Evolutionary conservation across 805 yeast species (phyloP).

Genomic region (Barnettozyma pratensis): DNA sequence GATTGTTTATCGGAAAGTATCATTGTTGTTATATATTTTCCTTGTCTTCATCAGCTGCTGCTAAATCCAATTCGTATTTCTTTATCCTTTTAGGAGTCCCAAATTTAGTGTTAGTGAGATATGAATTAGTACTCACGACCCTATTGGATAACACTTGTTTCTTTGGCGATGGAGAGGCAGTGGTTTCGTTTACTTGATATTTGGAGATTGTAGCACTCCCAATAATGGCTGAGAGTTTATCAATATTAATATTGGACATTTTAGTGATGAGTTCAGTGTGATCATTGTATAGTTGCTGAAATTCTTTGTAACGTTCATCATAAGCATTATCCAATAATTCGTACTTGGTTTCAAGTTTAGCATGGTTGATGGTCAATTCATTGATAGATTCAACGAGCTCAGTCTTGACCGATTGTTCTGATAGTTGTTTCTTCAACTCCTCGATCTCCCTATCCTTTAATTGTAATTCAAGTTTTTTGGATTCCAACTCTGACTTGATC

Average conservation of each 20-base stretch:
- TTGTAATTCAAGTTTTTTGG: slow-evolving; percentile 9
- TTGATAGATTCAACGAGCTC: slow-evolving; percentile 7
- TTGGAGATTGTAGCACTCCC: slow-evolving; percentile 15
- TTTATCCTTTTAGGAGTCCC: slow-evolving; percentile 11
- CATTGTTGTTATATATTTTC: background rate
- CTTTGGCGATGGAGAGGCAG: slow-evolving; percentile 2
- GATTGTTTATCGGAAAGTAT: background rate
- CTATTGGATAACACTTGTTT: slow-evolving; percentile 10
- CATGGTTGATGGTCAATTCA: slow-evolving; percentile 15
- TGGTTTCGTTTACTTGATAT: background rate
- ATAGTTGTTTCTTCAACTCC: slow-evolving; percentile 10
- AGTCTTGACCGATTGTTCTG: slow-evolving; percentile 4
- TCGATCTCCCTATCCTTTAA: slow-evolving; percentile 17
- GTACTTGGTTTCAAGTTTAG: slow-evolving; percentile 16
- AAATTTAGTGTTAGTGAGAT: slow-evolving; percentile 12
- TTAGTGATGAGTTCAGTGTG: slow-evolving; percentile 22
- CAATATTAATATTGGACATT: slow-evolving; percentile 23
- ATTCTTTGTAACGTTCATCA: slow-evolving; percentile 21
- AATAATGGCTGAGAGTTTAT: slow-evolving; percentile 25
- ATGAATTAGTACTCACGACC: slow-evolving; percentile 26
- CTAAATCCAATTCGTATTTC: slow-evolving; percentile 6
- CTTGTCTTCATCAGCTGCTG: slow-evolving; percentile 3
- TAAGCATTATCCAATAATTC: slow-evolving; percentile 24
- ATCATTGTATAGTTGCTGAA: slow-evolving; percentile 25
- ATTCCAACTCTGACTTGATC: background rate